phyloP scores from a whole-genome alignment of 192 early-diverging fungal genomes.

The Dissophora globulifera region DNA sequence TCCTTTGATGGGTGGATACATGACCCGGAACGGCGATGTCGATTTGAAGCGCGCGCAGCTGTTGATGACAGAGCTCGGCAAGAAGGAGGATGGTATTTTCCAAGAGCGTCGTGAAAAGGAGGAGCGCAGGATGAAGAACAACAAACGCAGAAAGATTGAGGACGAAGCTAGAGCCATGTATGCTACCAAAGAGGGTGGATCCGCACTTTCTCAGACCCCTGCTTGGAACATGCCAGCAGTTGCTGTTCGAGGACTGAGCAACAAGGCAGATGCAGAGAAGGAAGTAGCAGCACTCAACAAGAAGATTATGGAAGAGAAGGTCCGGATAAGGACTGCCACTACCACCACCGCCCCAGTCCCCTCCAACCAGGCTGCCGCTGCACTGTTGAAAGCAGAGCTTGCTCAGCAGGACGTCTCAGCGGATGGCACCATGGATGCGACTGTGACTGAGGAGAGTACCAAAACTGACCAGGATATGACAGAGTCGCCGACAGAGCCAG shows the following conservation, averaged over 20 bases:
- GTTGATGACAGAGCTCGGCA: constrained; percentile 86
- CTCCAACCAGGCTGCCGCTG: constrained; percentile 65
- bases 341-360: too few relatives aligned
- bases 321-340: constrained; percentile 33
- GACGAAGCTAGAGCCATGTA: constrained; percentile 40
- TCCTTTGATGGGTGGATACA: constrained; percentile 78
- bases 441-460: constrained; percentile 57
- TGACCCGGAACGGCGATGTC: constrained; percentile 84
- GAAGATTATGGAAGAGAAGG: constrained; percentile 51
- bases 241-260: constrained; percentile 36
- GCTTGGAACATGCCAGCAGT: constrained; percentile 42
- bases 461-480: neutral
- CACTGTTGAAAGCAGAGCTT: constrained; percentile 71
- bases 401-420: constrained; percentile 27
- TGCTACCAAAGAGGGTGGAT: constrained; percentile 33
- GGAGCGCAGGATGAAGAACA: constrained; percentile 60
- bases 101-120: constrained; percentile 67
- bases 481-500: neutral
- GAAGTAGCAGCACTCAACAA: constrained; percentile 48
- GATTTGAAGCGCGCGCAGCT: constrained; percentile 80
- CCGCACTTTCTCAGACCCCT: constrained; percentile 27
- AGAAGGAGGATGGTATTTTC: constrained; percentile 85
- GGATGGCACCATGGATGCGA: constrained; percentile 15
- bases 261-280: constrained; percentile 45
- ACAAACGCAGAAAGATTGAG: constrained; percentile 45